phyloP scores from a whole-genome alignment of 108 stramenopile genomes.

The Cyclotella cryptica region DNA sequence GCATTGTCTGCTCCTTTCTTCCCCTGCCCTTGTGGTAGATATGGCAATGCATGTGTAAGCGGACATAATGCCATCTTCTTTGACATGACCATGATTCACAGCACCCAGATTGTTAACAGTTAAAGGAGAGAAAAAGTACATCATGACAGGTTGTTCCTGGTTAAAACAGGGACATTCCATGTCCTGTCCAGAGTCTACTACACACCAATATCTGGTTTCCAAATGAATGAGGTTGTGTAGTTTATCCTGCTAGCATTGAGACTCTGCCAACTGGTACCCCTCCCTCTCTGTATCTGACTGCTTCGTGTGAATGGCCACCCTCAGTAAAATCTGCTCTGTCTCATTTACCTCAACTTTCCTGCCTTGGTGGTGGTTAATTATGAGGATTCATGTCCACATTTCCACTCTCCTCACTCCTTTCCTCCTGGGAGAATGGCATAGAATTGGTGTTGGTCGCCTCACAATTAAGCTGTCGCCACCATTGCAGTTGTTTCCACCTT shows the following conservation, averaged over 20 bases:
- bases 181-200: constrained; percentile 7
- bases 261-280: background rate
- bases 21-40: no score
- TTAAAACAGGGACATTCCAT: background rate
- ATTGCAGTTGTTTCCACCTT: no score
- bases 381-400: no score
- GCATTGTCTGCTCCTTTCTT: constrained; percentile 32
- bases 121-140: constrained; percentile 16
- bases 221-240: background rate
- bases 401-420: no score
- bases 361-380: no score
- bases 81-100: background rate
- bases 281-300: background rate
- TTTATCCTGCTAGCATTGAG: background rate
- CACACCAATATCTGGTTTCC: background rate
- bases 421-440: no score
- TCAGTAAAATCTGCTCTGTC: background rate
- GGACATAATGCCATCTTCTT: background rate
- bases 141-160: background rate
- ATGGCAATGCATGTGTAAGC: constrained; percentile 12
- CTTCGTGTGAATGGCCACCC: background rate
- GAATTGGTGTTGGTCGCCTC: no score
- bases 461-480: no score
- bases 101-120: constrained; percentile 1
- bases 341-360: background rate